A percentile compares a stretch with the other conserved stretches of the same genome.
phyloP scores from a whole-genome alignment of 129 eudicot species.

The Lactuca saligna region DNA sequence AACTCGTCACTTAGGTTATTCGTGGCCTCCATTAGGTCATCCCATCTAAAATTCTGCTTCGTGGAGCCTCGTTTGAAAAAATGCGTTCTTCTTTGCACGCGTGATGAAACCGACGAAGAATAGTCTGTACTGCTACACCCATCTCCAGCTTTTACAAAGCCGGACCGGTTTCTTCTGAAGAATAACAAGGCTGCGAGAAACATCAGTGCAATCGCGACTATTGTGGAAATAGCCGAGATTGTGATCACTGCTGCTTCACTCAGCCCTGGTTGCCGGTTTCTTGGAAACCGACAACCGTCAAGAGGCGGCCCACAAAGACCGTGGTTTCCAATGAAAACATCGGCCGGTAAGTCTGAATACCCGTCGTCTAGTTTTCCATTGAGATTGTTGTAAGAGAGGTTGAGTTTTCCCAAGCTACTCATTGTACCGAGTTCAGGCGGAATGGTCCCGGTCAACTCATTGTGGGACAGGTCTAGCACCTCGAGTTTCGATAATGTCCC shows the following conservation, averaged over 20 bases:
- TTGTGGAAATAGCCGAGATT: conserved; percentile 58
- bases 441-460: conserved; percentile 61
- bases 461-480: conserved; percentile 76
- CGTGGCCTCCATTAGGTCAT: conserved; percentile 89
- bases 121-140: conserved; percentile 35
- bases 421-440: conserved; percentile 64
- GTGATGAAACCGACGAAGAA: conserved; percentile 64
- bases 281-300: conserved; percentile 36
- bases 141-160: conserved; percentile 44
- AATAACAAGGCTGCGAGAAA: conserved; percentile 56
- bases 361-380: conserved; percentile 63
- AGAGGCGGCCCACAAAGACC: conserved; percentile 86
- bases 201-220: conserved; percentile 51
- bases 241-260: conserved; percentile 52
- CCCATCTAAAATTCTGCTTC: conserved; percentile 64
- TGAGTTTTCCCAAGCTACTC: conserved; percentile 80
- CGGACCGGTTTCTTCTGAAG: conserved; percentile 52
- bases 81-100: conserved; percentile 58
- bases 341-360: conserved; percentile 67
- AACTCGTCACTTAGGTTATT: conserved; percentile 81
- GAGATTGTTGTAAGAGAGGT: conserved; percentile 79
- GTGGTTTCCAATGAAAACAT: conserved; percentile 66
- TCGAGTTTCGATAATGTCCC: conserved; percentile 78
- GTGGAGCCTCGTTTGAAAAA: conserved; percentile 51
- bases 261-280: conserved; percentile 28